Evolutionary conservation across 805 yeast genomes (phyloP), one percentile per base, ranked within the genome.

Genomic region (Zygotorulaspora chibaensis): DNA sequence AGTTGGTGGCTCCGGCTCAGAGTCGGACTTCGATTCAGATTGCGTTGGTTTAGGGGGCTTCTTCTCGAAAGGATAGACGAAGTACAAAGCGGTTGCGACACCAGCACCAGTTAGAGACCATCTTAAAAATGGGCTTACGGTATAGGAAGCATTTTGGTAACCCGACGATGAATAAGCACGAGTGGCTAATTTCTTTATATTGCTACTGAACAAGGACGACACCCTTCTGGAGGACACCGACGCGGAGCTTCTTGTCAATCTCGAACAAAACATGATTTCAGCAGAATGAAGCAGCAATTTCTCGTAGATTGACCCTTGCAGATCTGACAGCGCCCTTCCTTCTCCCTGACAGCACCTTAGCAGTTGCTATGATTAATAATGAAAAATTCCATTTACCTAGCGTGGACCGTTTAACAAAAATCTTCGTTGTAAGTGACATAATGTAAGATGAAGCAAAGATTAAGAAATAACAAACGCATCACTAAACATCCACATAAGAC

Each of bases 91-190:
- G 26, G 47, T 42, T 25, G 42, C 12, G 3, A 51, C 48, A 15
- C 46, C 43, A 7, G 43, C 46, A n/a, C 52, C 52, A 28, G 50
- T 43, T 31, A 54, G 28, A n/a, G 51, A 26, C 46, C 41, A 40
- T 20, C 30, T 27, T 34, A 45, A 40, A 9, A 43, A 33, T 3
- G 46, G 40, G 6, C 30, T 26, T 12, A 37, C 15, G 3, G 35
- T 28, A 15, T 30, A 35, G 2, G 42, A 42, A 25, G 38, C 31
- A 26, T 26, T 28, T 13, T 28, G 36, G 9, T 34, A 42, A 4
- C 42, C 34, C 29, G 46, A 38, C 16, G 46, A 38, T 6, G 48
- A 35, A 16, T 40, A 40, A 11, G 35, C 16, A 10, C 48, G 48
- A 16, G 23, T 28, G 9, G 35, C 43, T 26, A 45, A 30, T 10